phyloP scores from a whole-genome alignment of 192 early-diverging fungal genomes.

The Blastocladiella britannica region DNA sequence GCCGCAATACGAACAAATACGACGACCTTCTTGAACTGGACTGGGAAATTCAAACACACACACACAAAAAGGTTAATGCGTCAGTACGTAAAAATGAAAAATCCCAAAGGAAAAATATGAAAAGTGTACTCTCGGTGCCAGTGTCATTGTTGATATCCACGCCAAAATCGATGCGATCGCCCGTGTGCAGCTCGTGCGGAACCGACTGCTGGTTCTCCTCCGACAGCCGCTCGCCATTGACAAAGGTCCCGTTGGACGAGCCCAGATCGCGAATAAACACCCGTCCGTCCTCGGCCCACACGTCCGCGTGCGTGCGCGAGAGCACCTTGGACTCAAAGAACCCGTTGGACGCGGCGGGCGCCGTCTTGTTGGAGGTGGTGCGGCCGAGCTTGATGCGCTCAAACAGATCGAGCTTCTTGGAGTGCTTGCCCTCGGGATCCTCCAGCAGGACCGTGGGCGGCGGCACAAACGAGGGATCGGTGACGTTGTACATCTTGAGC shows the following conservation, averaged over 20 bases:
- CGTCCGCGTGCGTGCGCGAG: slow-evolving; percentile 49
- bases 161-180: slow-evolving; percentile 52
- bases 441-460: neutral
- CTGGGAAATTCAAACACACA: too few species aligned
- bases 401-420: slow-evolving; percentile 30
- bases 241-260: slow-evolving; percentile 63
- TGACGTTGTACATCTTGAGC: too few species aligned
- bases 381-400: slow-evolving; percentile 46
- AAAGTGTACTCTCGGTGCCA: slow-evolving; percentile 24
- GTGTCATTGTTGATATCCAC: slow-evolving; percentile 60
- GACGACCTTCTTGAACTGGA: neutral
- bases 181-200: slow-evolving; percentile 30
- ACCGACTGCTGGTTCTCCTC: slow-evolving; percentile 38
- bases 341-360: slow-evolving; percentile 42
- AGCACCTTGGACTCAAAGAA: slow-evolving; percentile 71
- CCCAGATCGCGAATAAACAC: slow-evolving; percentile 50
- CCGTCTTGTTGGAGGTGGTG: slow-evolving; percentile 37
- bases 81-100: neutral
- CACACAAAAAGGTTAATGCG: neutral
- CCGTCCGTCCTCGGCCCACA: slow-evolving; percentile 40
- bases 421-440: neutral
- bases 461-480: neutral
- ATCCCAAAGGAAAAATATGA: neutral
- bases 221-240: slow-evolving; percentile 46
- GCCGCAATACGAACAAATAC: too few species aligned